Evolutionary conservation across 257 asterid genomes (phyloP).

Genomic region (Jacaranda copaia): DNA sequence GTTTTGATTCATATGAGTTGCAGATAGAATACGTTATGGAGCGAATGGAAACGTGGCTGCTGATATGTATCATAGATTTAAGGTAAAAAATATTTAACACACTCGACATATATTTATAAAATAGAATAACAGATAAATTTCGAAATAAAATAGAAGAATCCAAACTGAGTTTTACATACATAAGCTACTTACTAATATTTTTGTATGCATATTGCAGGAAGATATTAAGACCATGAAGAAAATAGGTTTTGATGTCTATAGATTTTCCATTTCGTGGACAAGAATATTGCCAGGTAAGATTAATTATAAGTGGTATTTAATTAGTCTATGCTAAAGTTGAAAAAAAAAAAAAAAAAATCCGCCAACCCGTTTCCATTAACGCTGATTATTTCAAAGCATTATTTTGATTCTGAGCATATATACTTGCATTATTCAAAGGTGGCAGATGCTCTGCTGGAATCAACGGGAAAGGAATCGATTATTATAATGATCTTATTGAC

Average conservation of each 20-base stretch:
- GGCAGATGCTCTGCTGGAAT: background rate
- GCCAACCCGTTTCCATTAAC: no score
- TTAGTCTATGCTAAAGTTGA: no score
- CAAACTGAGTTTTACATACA: no score
- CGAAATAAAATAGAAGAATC: no score
- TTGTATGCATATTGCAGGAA: background rate
- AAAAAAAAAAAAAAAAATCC: no score
- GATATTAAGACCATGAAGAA: background rate
- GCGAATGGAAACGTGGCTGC: conserved; percentile 3
- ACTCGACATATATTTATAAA: no score
- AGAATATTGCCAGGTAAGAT: background rate
- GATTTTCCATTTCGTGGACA: background rate
- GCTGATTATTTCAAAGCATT: no score
- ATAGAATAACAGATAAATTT: no score
- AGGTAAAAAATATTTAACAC: background rate
- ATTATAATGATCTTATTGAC: background rate
- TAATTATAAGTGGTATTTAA: background rate
- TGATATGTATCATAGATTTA: background rate
- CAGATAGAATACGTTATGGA: background rate
- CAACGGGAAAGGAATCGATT: conserved; percentile 1
- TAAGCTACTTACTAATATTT: background rate
- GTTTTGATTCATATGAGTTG: background rate
- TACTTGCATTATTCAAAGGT: background rate
- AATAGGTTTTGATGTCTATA: background rate
- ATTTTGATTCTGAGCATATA: no score